Evolutionary conservation across 169 alveolate species (phyloP).

Genomic region (Neospora caninum): DNA sequence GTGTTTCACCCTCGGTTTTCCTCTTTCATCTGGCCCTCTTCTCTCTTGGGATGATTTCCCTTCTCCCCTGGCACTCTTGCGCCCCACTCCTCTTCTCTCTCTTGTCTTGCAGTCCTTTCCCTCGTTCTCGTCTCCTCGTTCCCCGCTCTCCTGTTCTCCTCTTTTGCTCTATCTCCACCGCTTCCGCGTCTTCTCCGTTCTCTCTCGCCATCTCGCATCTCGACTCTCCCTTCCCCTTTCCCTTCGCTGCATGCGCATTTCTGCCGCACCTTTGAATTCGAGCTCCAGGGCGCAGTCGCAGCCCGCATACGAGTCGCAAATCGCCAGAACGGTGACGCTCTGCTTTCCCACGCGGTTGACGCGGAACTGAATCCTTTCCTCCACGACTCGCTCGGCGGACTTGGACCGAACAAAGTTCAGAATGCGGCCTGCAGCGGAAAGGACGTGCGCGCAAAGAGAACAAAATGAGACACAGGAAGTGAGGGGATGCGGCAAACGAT

Average conservation of each 20-base stretch:
- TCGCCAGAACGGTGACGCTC: constrained; percentile 40
- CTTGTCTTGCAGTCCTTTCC: no score
- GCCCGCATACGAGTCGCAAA: constrained; percentile 72
- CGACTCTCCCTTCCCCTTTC: no score
- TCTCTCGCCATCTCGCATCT: no score
- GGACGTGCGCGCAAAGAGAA: neutral
- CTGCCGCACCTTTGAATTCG: constrained; percentile 58
- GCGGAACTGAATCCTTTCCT: constrained; percentile 62
- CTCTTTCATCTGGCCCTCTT: no score
- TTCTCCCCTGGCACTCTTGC: no score
- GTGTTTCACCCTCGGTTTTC: neutral
- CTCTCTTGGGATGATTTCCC: no score
- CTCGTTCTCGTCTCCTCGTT: no score
- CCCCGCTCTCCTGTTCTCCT: neutral
- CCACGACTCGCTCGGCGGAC: constrained; percentile 60
- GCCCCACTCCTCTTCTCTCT: no score
- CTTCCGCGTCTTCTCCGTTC: no score
- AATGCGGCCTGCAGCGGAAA: constrained; percentile 57
- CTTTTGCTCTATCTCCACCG: no score
- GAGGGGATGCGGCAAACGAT: neutral
- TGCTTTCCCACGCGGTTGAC: constrained; percentile 66
- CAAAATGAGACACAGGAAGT: neutral
- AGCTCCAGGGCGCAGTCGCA: constrained; percentile 51
- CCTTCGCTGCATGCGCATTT: neutral
- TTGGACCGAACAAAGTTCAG: constrained; percentile 52